Conservation (phyloP, 2,329 filamentous ascomycete species). For the Ceratocystis variospora region DNA sequence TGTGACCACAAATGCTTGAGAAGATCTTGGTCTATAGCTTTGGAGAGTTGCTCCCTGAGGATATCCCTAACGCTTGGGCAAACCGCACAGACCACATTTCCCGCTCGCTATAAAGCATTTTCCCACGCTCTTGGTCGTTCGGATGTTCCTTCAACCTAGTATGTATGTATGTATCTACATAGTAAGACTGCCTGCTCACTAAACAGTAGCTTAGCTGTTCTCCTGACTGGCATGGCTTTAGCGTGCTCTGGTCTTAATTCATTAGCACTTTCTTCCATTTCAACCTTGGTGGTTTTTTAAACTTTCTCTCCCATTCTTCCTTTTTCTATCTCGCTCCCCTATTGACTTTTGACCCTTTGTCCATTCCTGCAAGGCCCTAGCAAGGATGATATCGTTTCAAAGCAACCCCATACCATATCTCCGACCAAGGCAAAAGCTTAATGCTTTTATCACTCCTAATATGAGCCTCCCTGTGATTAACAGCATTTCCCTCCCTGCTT, state of each 20-base stretch:
- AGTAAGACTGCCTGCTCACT: not conserved
- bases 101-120: too few relatives aligned
- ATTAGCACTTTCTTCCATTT: not conserved
- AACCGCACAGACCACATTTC: not conserved
- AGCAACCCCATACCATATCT: not conserved
- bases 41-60: not conserved
- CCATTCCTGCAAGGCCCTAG: not conserved
- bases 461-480: not conserved
- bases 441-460: not conserved
- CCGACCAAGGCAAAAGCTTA: not conserved
- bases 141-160: not conserved
- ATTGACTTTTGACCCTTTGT: not conserved
- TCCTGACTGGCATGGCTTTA: not conserved
- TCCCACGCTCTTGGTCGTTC: not conserved
- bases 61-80: not conserved
- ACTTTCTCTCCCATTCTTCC: not conserved
- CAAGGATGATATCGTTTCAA: not conserved
- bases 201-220: not conserved
- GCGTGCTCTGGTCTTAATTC: not conserved
- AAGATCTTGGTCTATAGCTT: not conserved
- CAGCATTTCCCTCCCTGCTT: too few relatives aligned
- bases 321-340: not conserved
- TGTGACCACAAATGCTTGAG: not conserved
- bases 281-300: not conserved
- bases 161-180: not conserved